Evolutionary conservation across 2,329 filamentous ascomycete species (phyloP), one percentile per base, ranked within the genome.

Genomic region (Xylariaceae sp.): DNA sequence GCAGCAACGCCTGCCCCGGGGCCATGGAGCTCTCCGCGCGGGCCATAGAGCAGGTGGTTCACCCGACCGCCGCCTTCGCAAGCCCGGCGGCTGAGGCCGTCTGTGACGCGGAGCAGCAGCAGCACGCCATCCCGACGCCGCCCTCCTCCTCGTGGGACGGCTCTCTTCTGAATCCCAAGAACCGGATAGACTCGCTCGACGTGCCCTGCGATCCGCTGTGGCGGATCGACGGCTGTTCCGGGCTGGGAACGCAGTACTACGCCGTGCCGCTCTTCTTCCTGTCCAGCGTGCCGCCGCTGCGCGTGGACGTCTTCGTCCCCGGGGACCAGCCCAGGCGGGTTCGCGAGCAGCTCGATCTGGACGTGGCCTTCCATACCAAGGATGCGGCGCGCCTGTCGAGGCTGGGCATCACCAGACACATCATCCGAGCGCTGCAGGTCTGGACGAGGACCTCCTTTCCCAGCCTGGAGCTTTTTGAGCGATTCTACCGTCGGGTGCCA

Each of bases 161-260:
- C 3, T 77, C 73, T 5, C 53, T 60, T 25, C 58, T 77, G 26
- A 79, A 79, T 41, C 75, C 74, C 6, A 75, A 73, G 50, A 78
- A 77, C 46, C 65, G 74, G 38, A 70, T 78, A 48, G 65, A 77
- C 49, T 75, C 70, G 41, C 64, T 79, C 12, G 63, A 61, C 3
- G 52, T 59, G 6, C 62, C 64, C 2, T 31, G 45, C 11, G 44
- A 55, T 1, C 64, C 72, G 2, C 52, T 71, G 6, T 80, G 75
- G 74, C 64, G 70, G 21, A 67, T 80, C 30, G 74, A 79, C 43
- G 74, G 75, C 31, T 72, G 67, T 44, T 68, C 70, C 15, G 68
- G 65, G 13, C 61, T 72, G 35, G 75, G 73, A 4, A 75, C 69
- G 9, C 74, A 77, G 49, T 73, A 69, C 46, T 77, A 71, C 48